Evolutionary conservation across 108 stramenopile genomes (phyloP), one percentile per base, ranked within the genome.

Genomic region (Asterionellopsis glacialis): DNA sequence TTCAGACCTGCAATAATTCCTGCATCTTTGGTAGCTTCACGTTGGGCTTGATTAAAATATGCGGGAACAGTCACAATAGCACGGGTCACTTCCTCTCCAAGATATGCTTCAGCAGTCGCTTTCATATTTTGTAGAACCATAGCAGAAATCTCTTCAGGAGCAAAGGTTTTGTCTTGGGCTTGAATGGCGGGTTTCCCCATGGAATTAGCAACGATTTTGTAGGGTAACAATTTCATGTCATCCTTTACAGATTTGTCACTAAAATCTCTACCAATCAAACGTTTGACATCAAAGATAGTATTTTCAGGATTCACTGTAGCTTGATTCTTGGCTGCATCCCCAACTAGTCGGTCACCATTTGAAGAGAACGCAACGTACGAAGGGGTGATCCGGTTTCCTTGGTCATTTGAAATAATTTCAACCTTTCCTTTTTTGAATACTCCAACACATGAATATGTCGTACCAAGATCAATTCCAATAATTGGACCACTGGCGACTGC

Each of bases 361-460:
- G 80, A 79, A 70, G 75, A 64, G 75, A 97, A 98, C 59, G 97
- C 95, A 42, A 98, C 97, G 70, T 97, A 97, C 27, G 92, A 94
- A 56, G 98, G 98, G 33, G 98, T 98, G 87, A 97, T 98, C 64
- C 98, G 94, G 84, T 98, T 97, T 59, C 98, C 98, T 82, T 96
- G 96, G 70, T 57, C 57, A 13, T 26, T 54, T 26, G 95, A 79
- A 59, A 97, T 94, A 78, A 99, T 97, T 77, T 99, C 97, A 16
- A 99, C 97, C 53, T 90, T 88, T 65, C 96, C 96, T 53, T 97
- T 95, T 74, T 95, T 93, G 91, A 86, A 95, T 22, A 92, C 91
- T 15, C 90, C 97, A 21, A 98, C 97, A 67, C 97, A 98, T 24
- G 94, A 95, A 83, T 96, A 98, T 38, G 96, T 97, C 19, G 95